Conservation (phyloP, 176 grass and related monocot species). For the Cocos nucifera region DNA sequence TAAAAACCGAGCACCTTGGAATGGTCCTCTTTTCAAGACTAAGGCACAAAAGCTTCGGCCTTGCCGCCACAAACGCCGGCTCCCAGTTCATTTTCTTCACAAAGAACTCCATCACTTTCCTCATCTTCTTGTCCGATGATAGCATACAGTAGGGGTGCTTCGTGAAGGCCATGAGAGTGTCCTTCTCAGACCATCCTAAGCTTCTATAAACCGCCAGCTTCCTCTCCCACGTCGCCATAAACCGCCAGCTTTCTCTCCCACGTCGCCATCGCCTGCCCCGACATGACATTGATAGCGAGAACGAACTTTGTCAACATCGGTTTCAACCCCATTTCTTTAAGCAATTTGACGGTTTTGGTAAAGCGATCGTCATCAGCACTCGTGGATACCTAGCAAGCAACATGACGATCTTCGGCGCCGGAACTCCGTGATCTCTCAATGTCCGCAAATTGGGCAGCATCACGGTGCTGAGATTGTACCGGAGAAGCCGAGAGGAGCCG, state of each 20-base stretch:
- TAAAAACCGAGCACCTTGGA: too few relatives aligned
- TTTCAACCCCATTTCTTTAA: constrained; percentile 16
- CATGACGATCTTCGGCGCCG: neutral
- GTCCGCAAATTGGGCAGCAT: constrained; percentile 2
- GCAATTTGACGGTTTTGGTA: constrained; percentile 5
- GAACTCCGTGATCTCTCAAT: constrained; percentile 5
- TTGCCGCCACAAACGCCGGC: neutral
- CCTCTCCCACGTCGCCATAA: constrained; percentile 19
- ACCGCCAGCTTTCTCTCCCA: constrained; percentile 24
- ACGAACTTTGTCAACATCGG: constrained; percentile 1
- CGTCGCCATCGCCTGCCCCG: constrained; percentile 4
- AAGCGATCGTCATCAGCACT: neutral
- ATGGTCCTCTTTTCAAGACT: too few relatives aligned
- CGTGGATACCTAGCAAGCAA: neutral
- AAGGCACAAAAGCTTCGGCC: constrained; percentile 4
- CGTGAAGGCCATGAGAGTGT: constrained; percentile 14
- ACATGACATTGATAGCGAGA: neutral
- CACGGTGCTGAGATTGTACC: neutral
- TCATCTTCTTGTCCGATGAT: constrained; percentile 18
- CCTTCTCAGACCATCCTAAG: constrained; percentile 26
- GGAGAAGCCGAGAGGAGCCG: constrained; percentile 1
- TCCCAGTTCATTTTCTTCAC: constrained; percentile 19
- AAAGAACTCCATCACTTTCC: constrained; percentile 10
- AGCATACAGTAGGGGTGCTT: constrained; percentile 17
- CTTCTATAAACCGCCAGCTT: constrained; percentile 24